Base-by-base conservation (phyloP, 2,329 filamentous ascomycete genomes). In the Aspergillus fumigatus region DNA sequence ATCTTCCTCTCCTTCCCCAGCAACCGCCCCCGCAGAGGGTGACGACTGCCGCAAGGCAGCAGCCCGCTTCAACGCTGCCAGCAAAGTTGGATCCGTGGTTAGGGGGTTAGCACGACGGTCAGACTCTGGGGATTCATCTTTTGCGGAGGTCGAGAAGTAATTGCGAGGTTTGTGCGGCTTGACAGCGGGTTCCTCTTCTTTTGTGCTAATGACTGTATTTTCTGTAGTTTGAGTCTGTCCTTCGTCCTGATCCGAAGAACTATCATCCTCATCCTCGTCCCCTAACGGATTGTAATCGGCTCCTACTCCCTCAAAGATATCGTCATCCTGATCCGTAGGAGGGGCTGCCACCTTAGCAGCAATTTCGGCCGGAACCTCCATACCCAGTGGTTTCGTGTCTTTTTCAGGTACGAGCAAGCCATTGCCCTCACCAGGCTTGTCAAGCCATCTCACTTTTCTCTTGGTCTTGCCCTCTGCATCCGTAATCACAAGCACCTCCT, bases 51-150 rank as follows among this genome's bases (percentile, higher is more conserved):
- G 71, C 54, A 91, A 79, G 9, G 84, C 79, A 19, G 89, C 88
- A 9, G 93, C 93, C 72, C 92, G 92, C 74, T 92, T 90, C 66
- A 99, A 82, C 0, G 91, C 91, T 3, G 90, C 91, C 61, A 92
- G 81, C 60, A 96, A 87, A 2, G 88, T 84, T 2, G 91, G 88
- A 66, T 97, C 91, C 26, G 81, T 82, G 66, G 88, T 83, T 4
- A 81, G 68, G 3, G 76, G 74, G 50, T 77, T 76, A 26, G 67
- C 63, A 7, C 70, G 64, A 25, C 69, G 67, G 9, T 68, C 60
- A 19, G 58, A 71, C 60, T 84, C 78, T 48, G 83, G 79, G 1
- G 82, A 82, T 17, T 83, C 76, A 43, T 86, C 77, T 26, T 64
- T 71, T 3, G 72, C 69, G 9, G 72, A 67, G 35, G 70, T 65